Evolutionary conservation across 805 yeast genomes (phyloP), one percentile per base, ranked within the genome.

Genomic region (Cyberlindnera lachancei): DNA sequence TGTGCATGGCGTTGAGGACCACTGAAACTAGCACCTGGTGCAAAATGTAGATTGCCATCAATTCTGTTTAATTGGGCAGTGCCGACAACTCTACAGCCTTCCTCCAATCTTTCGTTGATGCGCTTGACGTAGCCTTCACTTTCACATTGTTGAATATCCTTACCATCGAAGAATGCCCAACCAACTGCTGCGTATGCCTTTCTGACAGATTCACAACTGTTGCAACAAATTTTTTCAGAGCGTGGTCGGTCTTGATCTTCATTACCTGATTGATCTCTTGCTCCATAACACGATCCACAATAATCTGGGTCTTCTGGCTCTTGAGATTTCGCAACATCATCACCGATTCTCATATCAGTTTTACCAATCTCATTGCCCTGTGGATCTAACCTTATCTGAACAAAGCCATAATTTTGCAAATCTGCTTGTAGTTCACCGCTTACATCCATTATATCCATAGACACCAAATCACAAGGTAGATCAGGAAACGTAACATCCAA

Each of bases 231-330:
- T 38, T 63, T 61, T 40, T 73, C 66, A 14, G 62, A 55, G 12
- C 34, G 35, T 4, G 63, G 56, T 18, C 53, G 40, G 4, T 56
- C 55, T 18, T 53, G 40, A 5, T 56, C 55, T 2, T 56, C 63
- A 42, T 72, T 73, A 14, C 56, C 60, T 0, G 58, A 42, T 55
- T 81, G 90, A 42, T 77, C 74, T 30, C 64, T 55, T 2, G 95
- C 80, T 1, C 96, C 96, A 53, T 85, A 88, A 62, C 98, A 90
- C 1, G 94, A 68, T 5, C 96, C 97, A 66, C 96, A 87, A 50
- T 75, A 73, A 22, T 66, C 66, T n/a, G n/a, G n/a, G n/a, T n/a
- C n/a, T 5, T 56, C 58, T 22, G 66, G 66, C 7, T 33, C 34
- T 3, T 46, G 40, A 63, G 15, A 33, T 15, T 5, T 43, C 40